These are phyloP conservation scores for Auricularia heimuer DNA, from an alignment of 768 basidiomycete genomes.

Conservation along the genomic window DNA sequence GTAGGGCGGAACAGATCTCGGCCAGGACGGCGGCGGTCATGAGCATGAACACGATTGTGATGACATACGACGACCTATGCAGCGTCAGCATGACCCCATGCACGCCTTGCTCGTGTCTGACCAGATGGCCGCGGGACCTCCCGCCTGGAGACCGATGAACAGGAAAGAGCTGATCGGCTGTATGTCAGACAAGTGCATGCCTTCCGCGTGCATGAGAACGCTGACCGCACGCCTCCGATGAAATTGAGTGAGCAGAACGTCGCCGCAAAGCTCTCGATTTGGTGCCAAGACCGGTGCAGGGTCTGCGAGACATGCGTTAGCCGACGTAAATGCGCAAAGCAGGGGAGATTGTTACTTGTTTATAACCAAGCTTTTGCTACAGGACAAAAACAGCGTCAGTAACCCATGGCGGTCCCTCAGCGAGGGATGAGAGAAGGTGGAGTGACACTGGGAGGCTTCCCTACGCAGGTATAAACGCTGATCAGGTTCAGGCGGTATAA, in stretches of 20 bases:
- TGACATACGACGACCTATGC: slow-evolving; percentile 70
- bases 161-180: slow-evolving; percentile 47
- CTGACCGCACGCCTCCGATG: slow-evolving; percentile 73
- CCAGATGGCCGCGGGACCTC: slow-evolving; percentile 84
- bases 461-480: slow-evolving; percentile 97
- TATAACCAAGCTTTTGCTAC: slow-evolving; percentile 69
- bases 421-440: slow-evolving; percentile 34
- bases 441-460: slow-evolving; percentile 75
- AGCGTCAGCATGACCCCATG: slow-evolving; percentile 10
- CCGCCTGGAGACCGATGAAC: slow-evolving; percentile 74
- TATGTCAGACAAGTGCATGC: neutral
- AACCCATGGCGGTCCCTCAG: slow-evolving; percentile 28
- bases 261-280: slow-evolving; percentile 77
- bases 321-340: neutral
- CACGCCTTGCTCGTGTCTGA: slow-evolving; percentile 18
- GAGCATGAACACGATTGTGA: slow-evolving; percentile 78
- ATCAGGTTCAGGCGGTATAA: slow-evolving; percentile 97
- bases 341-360: slow-evolving; percentile 42
- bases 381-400: slow-evolving; percentile 39
- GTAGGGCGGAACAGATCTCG: slow-evolving; percentile 83
- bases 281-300: slow-evolving; percentile 78
- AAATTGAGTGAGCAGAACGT: slow-evolving; percentile 88
- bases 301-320: slow-evolving; percentile 35
- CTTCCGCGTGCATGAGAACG: slow-evolving; percentile 5
- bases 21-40: slow-evolving; percentile 82